A percentile compares a stretch with the other conserved stretches of the same genome.
phyloP scores from a whole-genome alignment of 305 asterid species.

The Rubia peregrina region DNA sequence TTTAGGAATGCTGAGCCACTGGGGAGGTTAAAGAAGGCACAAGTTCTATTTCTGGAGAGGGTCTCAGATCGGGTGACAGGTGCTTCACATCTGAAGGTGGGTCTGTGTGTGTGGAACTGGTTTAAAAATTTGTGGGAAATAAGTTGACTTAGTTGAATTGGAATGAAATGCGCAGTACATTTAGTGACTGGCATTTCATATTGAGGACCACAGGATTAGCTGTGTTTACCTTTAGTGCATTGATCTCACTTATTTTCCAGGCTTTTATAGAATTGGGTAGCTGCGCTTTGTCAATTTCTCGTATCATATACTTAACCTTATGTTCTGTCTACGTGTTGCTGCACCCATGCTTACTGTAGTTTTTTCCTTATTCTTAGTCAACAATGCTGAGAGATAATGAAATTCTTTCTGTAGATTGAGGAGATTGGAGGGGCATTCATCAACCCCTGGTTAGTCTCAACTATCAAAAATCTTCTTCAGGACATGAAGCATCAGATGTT shows the following conservation, averaged over 20 bases:
- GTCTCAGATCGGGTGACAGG: slow-evolving; percentile 57
- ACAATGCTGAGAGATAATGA: slow-evolving; percentile 20
- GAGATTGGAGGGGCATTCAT: slow-evolving; percentile 38
- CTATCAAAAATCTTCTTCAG: slow-evolving; percentile 25
- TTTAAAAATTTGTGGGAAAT: not conserved
- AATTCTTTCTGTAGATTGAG: slow-evolving; percentile 36
- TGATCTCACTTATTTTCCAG: not conserved
- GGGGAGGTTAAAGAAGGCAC: slow-evolving; percentile 84
- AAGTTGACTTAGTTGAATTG: not conserved
- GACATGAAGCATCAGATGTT: slow-evolving; percentile 25
- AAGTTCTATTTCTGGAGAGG: slow-evolving; percentile 86
- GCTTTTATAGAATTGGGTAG: not conserved
- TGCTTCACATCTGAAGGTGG: slow-evolving; percentile 61
- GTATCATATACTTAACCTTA: not conserved
- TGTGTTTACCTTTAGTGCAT: not conserved
- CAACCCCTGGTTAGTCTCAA: slow-evolving; percentile 75
- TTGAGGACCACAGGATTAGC: not conserved
- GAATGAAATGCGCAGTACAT: not conserved
- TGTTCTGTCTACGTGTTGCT: not conserved
- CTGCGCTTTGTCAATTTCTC: not conserved
- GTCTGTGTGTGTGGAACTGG: not conserved
- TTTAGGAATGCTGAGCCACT: slow-evolving; percentile 82
- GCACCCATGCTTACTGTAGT: not conserved
- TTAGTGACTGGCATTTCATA: not conserved
- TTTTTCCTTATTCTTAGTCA: not conserved